Conservation (phyloP, 2,329 filamentous ascomycete species). For the Colletotrichum orbiculare region DNA sequence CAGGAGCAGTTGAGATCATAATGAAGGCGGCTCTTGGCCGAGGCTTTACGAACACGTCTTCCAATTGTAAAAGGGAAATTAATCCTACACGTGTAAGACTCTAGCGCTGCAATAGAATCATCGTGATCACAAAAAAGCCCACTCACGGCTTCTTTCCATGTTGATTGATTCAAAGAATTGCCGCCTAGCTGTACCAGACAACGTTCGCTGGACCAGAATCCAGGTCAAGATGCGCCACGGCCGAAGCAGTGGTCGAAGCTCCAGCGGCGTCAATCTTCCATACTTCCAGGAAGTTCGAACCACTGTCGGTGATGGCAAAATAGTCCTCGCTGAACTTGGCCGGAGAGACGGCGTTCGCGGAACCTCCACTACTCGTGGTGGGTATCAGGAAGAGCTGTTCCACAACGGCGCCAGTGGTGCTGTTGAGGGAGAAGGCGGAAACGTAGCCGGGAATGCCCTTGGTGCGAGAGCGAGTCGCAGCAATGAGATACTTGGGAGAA, state of each 20-base stretch:
- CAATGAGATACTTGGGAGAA: constrained; percentile 24
- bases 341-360: constrained; percentile 48
- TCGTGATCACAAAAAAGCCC: not conserved
- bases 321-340: constrained; percentile 46
- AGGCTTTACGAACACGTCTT: too few relatives aligned
- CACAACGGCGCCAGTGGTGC: constrained; percentile 41
- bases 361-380: constrained; percentile 48
- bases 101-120: not conserved
- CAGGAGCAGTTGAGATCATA: too few relatives aligned
- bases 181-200: constrained; percentile 26
- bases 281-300: constrained; percentile 48
- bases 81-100: too few relatives aligned
- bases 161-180: too few relatives aligned
- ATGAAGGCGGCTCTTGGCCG: too few relatives aligned
- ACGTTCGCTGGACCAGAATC: constrained; percentile 22
- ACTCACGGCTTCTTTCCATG: too few relatives aligned
- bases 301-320: constrained; percentile 48
- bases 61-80: too few relatives aligned
- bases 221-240: constrained; percentile 14
- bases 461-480: constrained; percentile 31
- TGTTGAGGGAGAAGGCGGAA: constrained; percentile 44
- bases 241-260: constrained; percentile 8
- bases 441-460: constrained; percentile 45
- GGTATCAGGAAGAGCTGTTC: constrained; percentile 45
- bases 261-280: constrained; percentile 44